These are phyloP conservation scores for Aureobasidium sp. DNA, from an alignment of 2,329 filamentous ascomycete genomes.

Conservation along the genomic window DNA sequence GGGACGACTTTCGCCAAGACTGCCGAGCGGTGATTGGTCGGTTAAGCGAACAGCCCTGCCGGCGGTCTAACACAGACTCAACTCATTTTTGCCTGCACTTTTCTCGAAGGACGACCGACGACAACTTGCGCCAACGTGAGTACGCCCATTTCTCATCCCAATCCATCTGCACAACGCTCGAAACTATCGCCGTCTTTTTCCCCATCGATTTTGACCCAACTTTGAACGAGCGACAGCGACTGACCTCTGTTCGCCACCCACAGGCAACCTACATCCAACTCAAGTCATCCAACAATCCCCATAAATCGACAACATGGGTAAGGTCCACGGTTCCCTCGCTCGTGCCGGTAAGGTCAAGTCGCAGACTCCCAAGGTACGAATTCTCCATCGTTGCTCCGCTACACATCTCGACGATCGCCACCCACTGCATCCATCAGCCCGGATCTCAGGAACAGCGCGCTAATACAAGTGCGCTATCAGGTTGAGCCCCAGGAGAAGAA, in stretches of 20 bases:
- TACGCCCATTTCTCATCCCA: neutral
- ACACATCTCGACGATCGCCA: conserved; percentile 22
- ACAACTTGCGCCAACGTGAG: conserved; percentile 15
- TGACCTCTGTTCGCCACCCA: conserved; percentile 16
- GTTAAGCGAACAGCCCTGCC: neutral
- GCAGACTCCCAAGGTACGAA: conserved; percentile 80
- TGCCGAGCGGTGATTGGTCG: neutral
- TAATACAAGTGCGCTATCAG: conserved; percentile 39
- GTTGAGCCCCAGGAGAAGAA: conserved; percentile 90
- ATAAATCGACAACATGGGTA: conserved; percentile 65
- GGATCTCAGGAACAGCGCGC: conserved; percentile 16
- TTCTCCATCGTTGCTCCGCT: conserved; percentile 16
- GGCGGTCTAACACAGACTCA: conserved; percentile 2
- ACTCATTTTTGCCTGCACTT: conserved; percentile 6
- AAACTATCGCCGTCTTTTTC: neutral
- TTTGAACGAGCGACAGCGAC: conserved; percentile 9
- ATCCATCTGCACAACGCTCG: neutral
- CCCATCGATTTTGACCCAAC: neutral
- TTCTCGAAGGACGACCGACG: conserved; percentile 10
- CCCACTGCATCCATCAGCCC: conserved; percentile 19
- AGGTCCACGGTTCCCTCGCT: conserved; percentile 89
- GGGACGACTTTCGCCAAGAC: neutral
- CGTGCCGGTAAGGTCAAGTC: conserved; percentile 98
- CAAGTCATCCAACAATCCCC: conserved; percentile 13
- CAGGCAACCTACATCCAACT: conserved; percentile 10